Base-by-base conservation (phyloP, 2,329 filamentous ascomycete species). In the Sphaerulina populicola region DNA sequence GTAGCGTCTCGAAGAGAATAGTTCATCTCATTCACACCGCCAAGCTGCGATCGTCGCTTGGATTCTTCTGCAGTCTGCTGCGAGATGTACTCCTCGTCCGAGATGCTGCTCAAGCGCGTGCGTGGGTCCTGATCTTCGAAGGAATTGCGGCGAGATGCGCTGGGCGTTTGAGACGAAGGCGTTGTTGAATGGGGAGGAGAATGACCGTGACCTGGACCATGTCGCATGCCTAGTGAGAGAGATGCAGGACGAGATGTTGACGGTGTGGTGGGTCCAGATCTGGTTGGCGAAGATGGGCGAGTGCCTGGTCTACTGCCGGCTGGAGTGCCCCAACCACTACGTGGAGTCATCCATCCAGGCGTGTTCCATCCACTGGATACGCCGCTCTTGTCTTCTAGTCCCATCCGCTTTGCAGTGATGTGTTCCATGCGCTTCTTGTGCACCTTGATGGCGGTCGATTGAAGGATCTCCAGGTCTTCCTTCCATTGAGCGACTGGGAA, bases 401-500 rank as follows among this genome's bases (percentile, higher is more conserved):
- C 64, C 56, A 65, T 62, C 37, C 61, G 55, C 44, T 62, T 64
- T 18, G 60, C 57, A 1, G 64, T 62, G 43, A 64, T 59, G 44
- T 69, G 70, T 57, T 75, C 64, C 57, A 63, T 62, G 46, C 69
- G 70, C 60, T 75, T 77, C 57, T 74, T 67, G 61, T 78, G 75
- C 12, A 81, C 72, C 45, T 76, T 75, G 62, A 84, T 83, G 0
- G 80, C 74, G 8, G 76, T 79, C 11, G 69, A 69, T 60, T 85
- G 81, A 14, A 85, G 72, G 37, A 77, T 79, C 55, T 82, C 80
- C 8, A 84, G 68, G 54, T 81, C 79, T 59, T 82, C 77, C 46
- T 82, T 73, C 81, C 81, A 85, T 60, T 83, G 79, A 3, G 77
- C 78, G 11, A 85, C 80, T 12, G 81, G 81, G 68, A 85, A 85